phyloP scores from a whole-genome alignment of 495 filamentous ascomycete genomes.

The Xylaria cubensis region DNA sequence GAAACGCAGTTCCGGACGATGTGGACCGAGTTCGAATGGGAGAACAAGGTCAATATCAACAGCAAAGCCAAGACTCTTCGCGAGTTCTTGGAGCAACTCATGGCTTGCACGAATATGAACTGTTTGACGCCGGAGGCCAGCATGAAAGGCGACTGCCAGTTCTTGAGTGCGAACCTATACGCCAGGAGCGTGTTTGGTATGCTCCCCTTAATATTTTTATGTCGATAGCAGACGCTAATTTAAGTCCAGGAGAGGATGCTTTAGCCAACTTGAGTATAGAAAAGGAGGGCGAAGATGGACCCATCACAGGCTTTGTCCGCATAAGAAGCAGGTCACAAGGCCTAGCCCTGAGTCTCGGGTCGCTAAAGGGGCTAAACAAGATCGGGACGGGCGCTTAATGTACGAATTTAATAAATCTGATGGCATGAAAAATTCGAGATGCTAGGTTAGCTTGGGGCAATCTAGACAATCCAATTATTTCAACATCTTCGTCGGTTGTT shows the following conservation, averaged over 20 bases:
- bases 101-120: constrained; percentile 98
- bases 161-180: constrained; percentile 96
- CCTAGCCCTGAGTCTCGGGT: constrained; percentile 90
- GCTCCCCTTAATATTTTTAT: constrained; percentile 41
- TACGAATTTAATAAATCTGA: constrained; percentile 30
- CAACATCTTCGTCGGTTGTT: constrained; percentile 7
- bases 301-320: constrained; percentile 97
- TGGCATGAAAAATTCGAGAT: constrained; percentile 29
- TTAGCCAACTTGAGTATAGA: constrained; percentile 98
- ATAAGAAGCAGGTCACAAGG: constrained; percentile 98
- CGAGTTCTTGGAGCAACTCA: constrained; percentile 92
- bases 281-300: constrained; percentile 93
- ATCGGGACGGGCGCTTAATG: constrained; percentile 60
- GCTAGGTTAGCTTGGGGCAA: constrained; percentile 33
- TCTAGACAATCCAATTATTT: constrained; percentile 40
- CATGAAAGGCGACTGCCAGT: constrained; percentile 96
- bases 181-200: constrained; percentile 98
- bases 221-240: constrained; percentile 28
- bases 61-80: constrained; percentile 91
- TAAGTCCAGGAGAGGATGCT: constrained; percentile 88
- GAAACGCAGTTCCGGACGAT: constrained; percentile 99
- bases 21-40: constrained; percentile 99
- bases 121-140: constrained; percentile 96
- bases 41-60: constrained; percentile 99
- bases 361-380: constrained; percentile 93